Evolutionary conservation across 2,329 filamentous ascomycete species (phyloP).

Genomic region (Drechslerella dactyloides): DNA sequence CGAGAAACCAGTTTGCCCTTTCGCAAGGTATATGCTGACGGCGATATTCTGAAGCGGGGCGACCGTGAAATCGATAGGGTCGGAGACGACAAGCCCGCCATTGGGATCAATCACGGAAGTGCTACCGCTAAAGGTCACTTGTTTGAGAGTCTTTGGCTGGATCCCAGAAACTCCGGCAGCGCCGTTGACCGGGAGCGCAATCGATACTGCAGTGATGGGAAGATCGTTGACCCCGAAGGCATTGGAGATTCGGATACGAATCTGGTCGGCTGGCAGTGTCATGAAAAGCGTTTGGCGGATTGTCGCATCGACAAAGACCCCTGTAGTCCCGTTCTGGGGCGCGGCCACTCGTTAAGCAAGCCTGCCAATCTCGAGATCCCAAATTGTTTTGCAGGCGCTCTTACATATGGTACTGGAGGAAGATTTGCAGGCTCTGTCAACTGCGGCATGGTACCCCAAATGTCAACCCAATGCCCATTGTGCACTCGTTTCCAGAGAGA

Average conservation of each 20-base stretch:
- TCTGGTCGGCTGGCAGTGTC: constrained; percentile 64
- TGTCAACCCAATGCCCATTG: constrained; percentile 65
- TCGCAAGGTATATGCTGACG: constrained; percentile 66
- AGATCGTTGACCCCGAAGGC: constrained; percentile 68
- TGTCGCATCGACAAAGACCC: constrained; percentile 67
- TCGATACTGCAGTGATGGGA: constrained; percentile 66
- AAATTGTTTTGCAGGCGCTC: constrained; percentile 53
- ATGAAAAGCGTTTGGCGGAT: constrained; percentile 71
- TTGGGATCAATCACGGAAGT: constrained; percentile 64
- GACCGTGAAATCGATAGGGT: constrained; percentile 66
- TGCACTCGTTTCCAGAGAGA: constrained; percentile 37
- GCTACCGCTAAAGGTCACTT: constrained; percentile 67
- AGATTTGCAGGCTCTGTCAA: constrained; percentile 69
- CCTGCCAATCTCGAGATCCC: neutral
- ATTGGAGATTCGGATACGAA: constrained; percentile 71
- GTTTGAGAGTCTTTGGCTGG: constrained; percentile 62
- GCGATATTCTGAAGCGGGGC: constrained; percentile 64
- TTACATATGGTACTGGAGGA: constrained; percentile 67
- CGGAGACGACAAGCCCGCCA: constrained; percentile 67
- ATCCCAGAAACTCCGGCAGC: constrained; percentile 65
- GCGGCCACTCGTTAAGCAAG: neutral
- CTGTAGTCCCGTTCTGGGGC: constrained; percentile 57
- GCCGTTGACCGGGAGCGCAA: constrained; percentile 66
- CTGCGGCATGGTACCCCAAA: constrained; percentile 72
- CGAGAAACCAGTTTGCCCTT: constrained; percentile 65